Evolutionary conservation across 202 grass and related monocot species (phyloP), one percentile per base, ranked within the genome.

Genomic region (Saccharum hybrid): DNA sequence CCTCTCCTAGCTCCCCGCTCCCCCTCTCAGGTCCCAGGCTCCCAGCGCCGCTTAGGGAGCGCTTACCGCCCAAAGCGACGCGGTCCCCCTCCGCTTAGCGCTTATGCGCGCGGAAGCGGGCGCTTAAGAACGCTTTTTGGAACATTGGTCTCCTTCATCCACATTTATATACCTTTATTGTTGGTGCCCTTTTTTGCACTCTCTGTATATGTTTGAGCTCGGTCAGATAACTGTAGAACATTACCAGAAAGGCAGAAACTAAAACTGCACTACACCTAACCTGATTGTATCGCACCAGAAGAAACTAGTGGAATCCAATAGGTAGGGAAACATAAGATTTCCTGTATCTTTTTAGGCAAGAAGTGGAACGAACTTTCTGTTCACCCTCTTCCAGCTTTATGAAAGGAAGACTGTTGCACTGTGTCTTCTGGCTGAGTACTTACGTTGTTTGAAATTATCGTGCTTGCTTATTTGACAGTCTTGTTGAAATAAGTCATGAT

Each of bases 171-270:
- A 33, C 8, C 46, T 76, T 10, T 49, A 40, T 79, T 83, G 0
- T 74, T 48, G 36, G 18, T 73, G 61, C 59, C 26, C 13, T 33
- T 78, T 79, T 78, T 62, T 68, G 16, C 18, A 26, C 56, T 81
- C 62, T 65, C 23, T 56, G 33, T 41, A 30, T 81, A 41, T 69
- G 2, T 56, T 80, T 81, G 21, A 59, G 16, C 66, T 88, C 66
- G n/a, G 75, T 48, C 31, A 84, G 31, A 21, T 34, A 2, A 56
- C 7, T 2, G 2, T n/a, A 56, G 7, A 56, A n/a, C 18, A 56
- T 56, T 56, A n/a, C 52, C 18, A 8, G 52, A 56, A 56, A 56
- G 52, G 52, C 68, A 36, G 28, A 83, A 56, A 65, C 18, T 72
- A 70, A 71, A 23, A 49, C 19, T 59, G 14, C 34, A 72, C 31